phyloP scores from a whole-genome alignment of 1,284 basidiomycete species.

The Lentinus polychrous region DNA sequence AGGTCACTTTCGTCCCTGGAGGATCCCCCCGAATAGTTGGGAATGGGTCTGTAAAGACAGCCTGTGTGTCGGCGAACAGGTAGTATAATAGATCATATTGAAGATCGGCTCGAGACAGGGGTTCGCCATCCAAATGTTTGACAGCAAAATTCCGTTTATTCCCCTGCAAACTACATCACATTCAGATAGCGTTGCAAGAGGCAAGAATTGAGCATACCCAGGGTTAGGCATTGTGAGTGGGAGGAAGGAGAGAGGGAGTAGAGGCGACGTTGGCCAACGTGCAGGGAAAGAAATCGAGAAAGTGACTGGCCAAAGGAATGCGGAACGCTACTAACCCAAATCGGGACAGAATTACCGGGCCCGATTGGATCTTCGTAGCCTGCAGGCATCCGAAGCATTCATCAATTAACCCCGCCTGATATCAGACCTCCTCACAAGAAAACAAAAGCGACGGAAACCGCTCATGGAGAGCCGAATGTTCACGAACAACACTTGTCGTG shows the following conservation, averaged over 20 bases:
- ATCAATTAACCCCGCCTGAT: constrained; percentile 1
- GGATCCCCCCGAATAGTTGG: constrained; percentile 32
- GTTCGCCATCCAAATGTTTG: constrained; percentile 72
- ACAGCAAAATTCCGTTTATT: constrained; percentile 72
- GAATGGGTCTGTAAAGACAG: constrained; percentile 66
- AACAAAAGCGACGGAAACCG: not conserved
- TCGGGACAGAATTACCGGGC: constrained; percentile 20
- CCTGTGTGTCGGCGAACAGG: constrained; percentile 66
- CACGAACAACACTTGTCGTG: too few species aligned
- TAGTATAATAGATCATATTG: constrained; percentile 79
- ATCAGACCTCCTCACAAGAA: not conserved
- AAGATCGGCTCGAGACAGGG: constrained; percentile 73
- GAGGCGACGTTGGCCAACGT: constrained; percentile 4
- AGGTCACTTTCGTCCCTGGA: constrained; percentile 55
- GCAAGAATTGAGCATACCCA: constrained; percentile 8
- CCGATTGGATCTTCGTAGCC: constrained; percentile 27
- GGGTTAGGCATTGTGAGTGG: constrained; percentile 12
- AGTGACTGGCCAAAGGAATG: constrained; percentile 4
- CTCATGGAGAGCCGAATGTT: not conserved
- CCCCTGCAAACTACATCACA: constrained; percentile 37
- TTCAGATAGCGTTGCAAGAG: constrained; percentile 5
- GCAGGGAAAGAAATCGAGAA: constrained; percentile 2
- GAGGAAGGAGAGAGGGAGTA: constrained; percentile 10
- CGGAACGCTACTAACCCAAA: constrained; percentile 24
- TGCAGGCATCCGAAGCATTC: constrained; percentile 15